phyloP scores from a whole-genome alignment of 2,329 filamentous ascomycete genomes.

The Colletotrichum sp. region DNA sequence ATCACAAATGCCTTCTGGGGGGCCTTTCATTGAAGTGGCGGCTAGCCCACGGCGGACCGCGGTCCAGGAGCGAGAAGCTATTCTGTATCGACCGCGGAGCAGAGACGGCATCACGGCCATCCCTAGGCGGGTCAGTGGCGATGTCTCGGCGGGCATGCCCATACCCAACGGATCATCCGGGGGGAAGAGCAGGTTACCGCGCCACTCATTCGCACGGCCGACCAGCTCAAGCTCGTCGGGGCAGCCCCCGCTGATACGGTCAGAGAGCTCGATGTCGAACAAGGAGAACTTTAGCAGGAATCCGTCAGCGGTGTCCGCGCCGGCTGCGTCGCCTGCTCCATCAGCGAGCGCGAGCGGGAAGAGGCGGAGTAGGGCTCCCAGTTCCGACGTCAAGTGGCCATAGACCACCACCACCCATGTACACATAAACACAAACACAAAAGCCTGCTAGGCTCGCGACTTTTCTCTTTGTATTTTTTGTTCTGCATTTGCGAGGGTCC shows the following conservation, averaged over 20 bases:
- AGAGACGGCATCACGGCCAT: conserved; percentile 46
- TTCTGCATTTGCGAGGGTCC: background rate
- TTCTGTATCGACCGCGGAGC: conserved; percentile 46
- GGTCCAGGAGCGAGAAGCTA: conserved; percentile 44
- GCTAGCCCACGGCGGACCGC: conserved; percentile 47
- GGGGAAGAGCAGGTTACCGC: conserved; percentile 43
- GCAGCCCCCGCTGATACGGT: conserved; percentile 34
- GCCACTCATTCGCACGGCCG: conserved; percentile 34
- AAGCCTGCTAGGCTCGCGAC: background rate
- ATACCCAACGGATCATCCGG: conserved; percentile 15
- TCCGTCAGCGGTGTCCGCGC: conserved; percentile 16
- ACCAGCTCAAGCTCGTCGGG: conserved; percentile 26
- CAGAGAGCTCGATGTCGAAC: conserved; percentile 44
- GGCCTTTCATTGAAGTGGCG: conserved; percentile 59
- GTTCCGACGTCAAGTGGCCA: conserved; percentile 24
- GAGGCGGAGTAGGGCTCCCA: conserved; percentile 21
- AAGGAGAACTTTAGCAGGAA: conserved; percentile 38
- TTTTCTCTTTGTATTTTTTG: conserved; percentile 7
- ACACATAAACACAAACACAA: background rate
- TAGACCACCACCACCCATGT: background rate
- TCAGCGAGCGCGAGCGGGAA: conserved; percentile 17
- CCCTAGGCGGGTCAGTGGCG: conserved; percentile 48
- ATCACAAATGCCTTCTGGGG: conserved; percentile 35
- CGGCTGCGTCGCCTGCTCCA: conserved; percentile 14
- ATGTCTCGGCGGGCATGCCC: conserved; percentile 26